Evolutionary conservation across 169 alveolate species (phyloP).

Genomic region (Babesia ovis): DNA sequence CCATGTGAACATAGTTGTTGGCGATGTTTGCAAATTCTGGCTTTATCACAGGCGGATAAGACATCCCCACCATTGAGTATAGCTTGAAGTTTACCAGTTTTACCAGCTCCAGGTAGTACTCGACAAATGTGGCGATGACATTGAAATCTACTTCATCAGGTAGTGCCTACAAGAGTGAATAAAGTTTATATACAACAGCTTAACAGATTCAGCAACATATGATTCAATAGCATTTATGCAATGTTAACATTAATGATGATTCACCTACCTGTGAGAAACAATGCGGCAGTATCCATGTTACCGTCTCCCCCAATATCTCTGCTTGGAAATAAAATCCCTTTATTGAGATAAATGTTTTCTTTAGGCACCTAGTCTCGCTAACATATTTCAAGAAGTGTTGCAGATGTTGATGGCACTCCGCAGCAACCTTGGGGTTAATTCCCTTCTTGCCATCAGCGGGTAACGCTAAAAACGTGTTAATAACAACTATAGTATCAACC

Average conservation of each 20-base stretch:
- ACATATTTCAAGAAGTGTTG: constrained; percentile 55
- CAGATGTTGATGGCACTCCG: constrained; percentile 37
- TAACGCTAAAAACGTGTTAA: constrained; percentile 41
- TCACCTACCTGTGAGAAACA: constrained; percentile 89
- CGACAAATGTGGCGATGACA: constrained; percentile 90
- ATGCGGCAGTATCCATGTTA: constrained; percentile 98
- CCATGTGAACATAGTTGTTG: constrained; percentile 40
- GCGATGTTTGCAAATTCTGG: constrained; percentile 36
- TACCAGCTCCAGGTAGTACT: constrained; percentile 80
- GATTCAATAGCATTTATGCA: too few species aligned
- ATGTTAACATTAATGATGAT: too few species aligned
- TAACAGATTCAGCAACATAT: background rate
- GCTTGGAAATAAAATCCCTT: constrained; percentile 99
- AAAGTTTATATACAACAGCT: background rate
- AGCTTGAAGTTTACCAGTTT: constrained; percentile 67
- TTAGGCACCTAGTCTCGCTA: constrained; percentile 73
- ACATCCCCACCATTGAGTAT: constrained; percentile 57
- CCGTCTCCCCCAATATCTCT: constrained; percentile 86
- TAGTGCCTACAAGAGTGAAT: constrained; percentile 59
- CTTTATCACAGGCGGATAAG: constrained; percentile 60
- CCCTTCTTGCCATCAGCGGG: constrained; percentile 58
- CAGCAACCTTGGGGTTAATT: constrained; percentile 34
- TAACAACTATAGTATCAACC: constrained; percentile 8
- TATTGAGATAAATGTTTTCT: constrained; percentile 90
- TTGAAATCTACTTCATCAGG: constrained; percentile 96